phyloP scores from a whole-genome alignment of 2,329 filamentous ascomycete genomes.

The Daldinia sp. region DNA sequence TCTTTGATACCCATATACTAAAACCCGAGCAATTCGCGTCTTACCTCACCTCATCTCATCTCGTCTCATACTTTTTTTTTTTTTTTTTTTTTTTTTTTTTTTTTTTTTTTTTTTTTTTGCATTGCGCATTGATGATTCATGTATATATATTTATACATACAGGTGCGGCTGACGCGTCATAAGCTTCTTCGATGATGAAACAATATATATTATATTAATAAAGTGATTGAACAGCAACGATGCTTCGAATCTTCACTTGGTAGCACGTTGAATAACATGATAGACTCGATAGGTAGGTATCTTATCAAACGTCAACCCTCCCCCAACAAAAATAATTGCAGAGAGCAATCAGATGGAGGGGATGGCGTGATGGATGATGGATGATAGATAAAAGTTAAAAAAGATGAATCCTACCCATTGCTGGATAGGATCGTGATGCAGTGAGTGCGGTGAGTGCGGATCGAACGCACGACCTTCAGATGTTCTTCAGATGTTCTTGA shows the following conservation, averaged over 20 bases:
- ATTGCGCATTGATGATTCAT: not conserved
- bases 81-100: too few relatives aligned
- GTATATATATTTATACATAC: not conserved
- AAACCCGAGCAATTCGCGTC: not conserved
- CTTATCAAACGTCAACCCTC: not conserved
- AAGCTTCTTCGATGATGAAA: not conserved
- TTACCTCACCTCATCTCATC: not conserved
- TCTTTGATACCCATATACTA: constrained; percentile 10
- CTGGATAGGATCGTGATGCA: constrained; percentile 12
- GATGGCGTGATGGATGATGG: too few relatives aligned
- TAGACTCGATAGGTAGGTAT: not conserved
- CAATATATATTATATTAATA: not conserved
- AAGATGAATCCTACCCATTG: not conserved
- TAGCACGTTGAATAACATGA: not conserved
- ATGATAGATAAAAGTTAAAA: not conserved
- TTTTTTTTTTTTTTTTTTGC: too few relatives aligned
- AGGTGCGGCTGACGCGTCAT: not conserved
- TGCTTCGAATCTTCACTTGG: not conserved
- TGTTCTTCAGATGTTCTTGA: constrained; percentile 22
- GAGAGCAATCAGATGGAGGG: too few relatives aligned
- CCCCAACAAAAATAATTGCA: too few relatives aligned
- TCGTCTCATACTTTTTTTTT: too few relatives aligned
- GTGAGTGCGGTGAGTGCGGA: constrained; percentile 37
- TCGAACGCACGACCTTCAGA: constrained; percentile 36
- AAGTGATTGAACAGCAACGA: not conserved